These are phyloP conservation scores for Suillus subalutaceus DNA, from an alignment of 768 basidiomycete genomes.

Conservation along the genomic window DNA sequence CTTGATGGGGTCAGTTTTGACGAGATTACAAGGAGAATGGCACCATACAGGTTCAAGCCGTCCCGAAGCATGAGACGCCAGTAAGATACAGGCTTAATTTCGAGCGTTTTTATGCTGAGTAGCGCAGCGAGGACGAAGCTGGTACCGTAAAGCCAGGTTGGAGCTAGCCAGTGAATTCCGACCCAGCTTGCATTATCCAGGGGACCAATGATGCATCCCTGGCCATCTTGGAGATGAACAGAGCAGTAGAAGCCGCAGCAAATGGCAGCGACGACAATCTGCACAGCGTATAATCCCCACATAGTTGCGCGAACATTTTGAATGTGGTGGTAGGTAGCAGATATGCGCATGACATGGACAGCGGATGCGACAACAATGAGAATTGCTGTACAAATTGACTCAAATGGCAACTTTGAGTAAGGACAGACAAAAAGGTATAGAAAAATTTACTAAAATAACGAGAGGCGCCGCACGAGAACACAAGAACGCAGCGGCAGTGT, in stretches of 20 bases:
- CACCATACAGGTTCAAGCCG: constrained; percentile 83
- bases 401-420: too few species aligned
- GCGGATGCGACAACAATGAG: constrained; percentile 71
- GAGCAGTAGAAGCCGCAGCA: constrained; percentile 81
- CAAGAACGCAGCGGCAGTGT: too few species aligned
- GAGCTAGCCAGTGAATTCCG: constrained; percentile 82
- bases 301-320: constrained; percentile 56
- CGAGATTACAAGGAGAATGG: constrained; percentile 78
- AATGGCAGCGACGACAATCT: constrained; percentile 72
- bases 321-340: constrained; percentile 76
- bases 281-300: constrained; percentile 61
- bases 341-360: constrained; percentile 77
- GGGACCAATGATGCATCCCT: constrained; percentile 87
- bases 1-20: constrained; percentile 75
- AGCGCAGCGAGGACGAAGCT: constrained; percentile 28
- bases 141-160: constrained; percentile 62
- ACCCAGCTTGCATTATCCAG: constrained; percentile 69
- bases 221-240: constrained; percentile 73
- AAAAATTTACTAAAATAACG: too few species aligned
- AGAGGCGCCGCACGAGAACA: too few species aligned
- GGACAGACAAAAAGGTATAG: too few species aligned
- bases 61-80: constrained; percentile 94
- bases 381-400: constrained; percentile 83
- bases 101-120: constrained; percentile 27
- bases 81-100: constrained; percentile 53